Evolutionary conservation across 208 protist species (phyloP).

Genomic region (Acanthamoeba lenticulata): DNA sequence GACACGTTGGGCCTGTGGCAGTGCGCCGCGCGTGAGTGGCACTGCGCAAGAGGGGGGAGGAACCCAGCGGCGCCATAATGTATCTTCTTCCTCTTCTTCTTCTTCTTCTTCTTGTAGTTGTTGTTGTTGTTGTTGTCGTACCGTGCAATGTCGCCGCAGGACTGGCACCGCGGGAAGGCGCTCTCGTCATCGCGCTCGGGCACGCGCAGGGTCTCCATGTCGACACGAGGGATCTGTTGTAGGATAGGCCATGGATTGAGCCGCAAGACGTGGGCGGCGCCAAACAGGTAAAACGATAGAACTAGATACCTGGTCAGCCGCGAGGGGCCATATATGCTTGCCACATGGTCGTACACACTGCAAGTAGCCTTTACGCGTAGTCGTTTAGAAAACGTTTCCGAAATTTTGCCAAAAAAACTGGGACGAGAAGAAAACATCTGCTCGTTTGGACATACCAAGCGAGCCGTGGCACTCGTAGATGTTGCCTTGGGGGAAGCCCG

Average conservation of each 20-base stretch:
- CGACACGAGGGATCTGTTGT: neutral
- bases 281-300: too few species aligned
- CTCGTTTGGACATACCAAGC: neutral
- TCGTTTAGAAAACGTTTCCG: too few species aligned
- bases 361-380: neutral
- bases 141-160: neutral
- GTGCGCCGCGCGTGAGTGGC: too few species aligned
- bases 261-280: neutral
- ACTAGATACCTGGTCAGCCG: neutral
- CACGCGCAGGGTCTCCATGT: neutral
- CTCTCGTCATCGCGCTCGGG: neutral
- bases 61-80: too few species aligned
- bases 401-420: neutral
- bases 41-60: too few species aligned
- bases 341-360: neutral
- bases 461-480: slow-evolving; percentile 49
- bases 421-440: too few species aligned
- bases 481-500: neutral
- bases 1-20: slow-evolving; percentile 19
- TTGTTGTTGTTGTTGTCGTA: too few species aligned
- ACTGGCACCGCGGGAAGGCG: neutral
- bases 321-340: neutral
- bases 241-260: neutral
- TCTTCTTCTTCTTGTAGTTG: too few species aligned
- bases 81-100: too few species aligned